Evolutionary conservation across 805 yeast species (phyloP), one percentile per base, ranked within the genome.

Genomic region (Candida rishiriensis): DNA sequence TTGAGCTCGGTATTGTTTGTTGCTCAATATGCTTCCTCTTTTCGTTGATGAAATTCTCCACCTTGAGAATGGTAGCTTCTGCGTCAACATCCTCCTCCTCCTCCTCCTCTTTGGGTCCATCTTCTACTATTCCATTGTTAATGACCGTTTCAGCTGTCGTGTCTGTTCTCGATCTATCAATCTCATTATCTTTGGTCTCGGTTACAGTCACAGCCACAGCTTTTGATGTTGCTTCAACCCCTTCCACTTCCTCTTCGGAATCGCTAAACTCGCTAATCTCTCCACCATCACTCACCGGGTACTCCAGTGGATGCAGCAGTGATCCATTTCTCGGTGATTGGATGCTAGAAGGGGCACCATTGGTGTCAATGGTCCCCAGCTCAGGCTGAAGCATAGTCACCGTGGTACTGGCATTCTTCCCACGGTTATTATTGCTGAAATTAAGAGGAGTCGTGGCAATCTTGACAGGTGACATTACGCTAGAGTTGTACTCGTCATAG

Each of bases 11-110:
- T 7, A 21, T 21, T 7, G 26, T 21, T 21, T 21, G 26, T 21
- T 21, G 26, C 26, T 21, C 26, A 21, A 21, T 21, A 21, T 21
- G 26, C 26, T 21, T 21, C 26, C 49, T 34, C 34, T 56, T 57
- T 31, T 34, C 42, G 11, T 51, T 44, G 10, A 60, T 53, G 37
- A 60, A 58, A 10, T 53, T 42, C 18, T 55, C 46, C 26, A 60
- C 59, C 40, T 47, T 54, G 18, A 50, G 31, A n/a, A 60, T 57
- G 11, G 64, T 57, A 5, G 56, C 56, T 32, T 48, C 54, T 3
- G 54, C 46, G 36, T 53, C 52, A 11, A 50, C 40, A 11, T 38
- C 44, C 12, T 48, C 50, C n/a, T 32, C 47, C 18, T 29, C 40
- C 10, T 38, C 44, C 12, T 48, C 34, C 13, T 31, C 34, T 12